Conservation (phyloP, 208 protist species). For the Crithidia mellificae region DNA sequence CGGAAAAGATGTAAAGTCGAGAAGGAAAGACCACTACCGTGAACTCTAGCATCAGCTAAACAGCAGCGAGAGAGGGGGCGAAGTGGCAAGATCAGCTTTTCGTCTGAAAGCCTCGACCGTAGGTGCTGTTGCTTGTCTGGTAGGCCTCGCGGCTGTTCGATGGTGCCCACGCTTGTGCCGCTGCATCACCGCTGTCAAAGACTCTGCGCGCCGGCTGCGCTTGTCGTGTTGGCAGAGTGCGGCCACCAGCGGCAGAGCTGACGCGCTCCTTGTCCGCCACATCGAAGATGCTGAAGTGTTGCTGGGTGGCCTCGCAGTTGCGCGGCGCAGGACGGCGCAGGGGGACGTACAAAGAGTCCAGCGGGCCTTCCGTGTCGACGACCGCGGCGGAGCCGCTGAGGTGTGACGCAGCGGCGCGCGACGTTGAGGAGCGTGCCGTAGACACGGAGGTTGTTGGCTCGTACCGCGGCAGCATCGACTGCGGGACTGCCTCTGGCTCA, state of each 20-base stretch:
- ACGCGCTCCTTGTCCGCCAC: not conserved
- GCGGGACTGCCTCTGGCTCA: not conserved
- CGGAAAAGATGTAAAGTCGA: too few species aligned
- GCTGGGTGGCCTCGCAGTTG: slow-evolving; percentile 24
- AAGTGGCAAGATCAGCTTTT: not conserved
- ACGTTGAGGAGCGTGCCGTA: not conserved
- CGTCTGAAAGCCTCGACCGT: slow-evolving; percentile 7
- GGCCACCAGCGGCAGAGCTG: not conserved
- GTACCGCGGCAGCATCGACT: not conserved
- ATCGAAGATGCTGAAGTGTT: slow-evolving; percentile 37
- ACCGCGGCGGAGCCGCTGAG: slow-evolving; percentile 32
- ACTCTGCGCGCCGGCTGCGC: not conserved
- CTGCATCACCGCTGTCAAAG: not conserved
- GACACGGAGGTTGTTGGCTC: not conserved
- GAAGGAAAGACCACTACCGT: too few species aligned
- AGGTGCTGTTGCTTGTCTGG: slow-evolving; percentile 13
- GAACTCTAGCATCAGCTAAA: too few species aligned
- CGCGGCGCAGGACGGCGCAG: slow-evolving; percentile 21
- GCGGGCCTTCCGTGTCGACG: slow-evolving; percentile 16
- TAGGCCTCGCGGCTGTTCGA: not conserved
- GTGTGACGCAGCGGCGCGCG: slow-evolving; percentile 27
- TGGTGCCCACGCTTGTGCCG: not conserved
- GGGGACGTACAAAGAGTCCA: slow-evolving; percentile 26
- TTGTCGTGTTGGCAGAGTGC: not conserved
- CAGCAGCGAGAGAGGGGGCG: too few species aligned